These are phyloP conservation scores for Meyerozyma sp. DNA, from an alignment of 1,139 yeast species.

Conservation along the genomic window DNA sequence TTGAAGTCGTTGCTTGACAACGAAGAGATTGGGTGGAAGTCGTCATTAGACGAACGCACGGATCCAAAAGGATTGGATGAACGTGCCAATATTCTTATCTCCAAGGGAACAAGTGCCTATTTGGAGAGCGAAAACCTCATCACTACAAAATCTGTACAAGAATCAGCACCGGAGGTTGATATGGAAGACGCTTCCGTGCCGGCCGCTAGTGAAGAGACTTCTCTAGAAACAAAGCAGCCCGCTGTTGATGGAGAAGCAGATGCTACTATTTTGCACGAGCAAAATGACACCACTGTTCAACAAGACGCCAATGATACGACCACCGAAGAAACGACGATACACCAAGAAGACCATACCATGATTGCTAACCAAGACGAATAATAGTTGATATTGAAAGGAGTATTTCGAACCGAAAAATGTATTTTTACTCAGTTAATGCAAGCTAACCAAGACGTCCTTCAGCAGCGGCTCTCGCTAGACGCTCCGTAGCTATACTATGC, in stretches of 20 bases:
- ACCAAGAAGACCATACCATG: constrained; percentile 25
- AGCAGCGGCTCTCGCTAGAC: constrained; percentile 42
- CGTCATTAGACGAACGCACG: constrained; percentile 22
- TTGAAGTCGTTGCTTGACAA: constrained; percentile 27
- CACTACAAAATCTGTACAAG: constrained; percentile 7
- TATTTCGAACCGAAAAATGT: neutral
- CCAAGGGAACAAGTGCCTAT: constrained; percentile 29
- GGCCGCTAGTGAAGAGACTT: too few relatives aligned
- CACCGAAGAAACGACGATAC: constrained; percentile 35
- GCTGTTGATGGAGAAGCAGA: constrained; percentile 25
- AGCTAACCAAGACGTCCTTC: constrained; percentile 26
- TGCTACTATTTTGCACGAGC: constrained; percentile 31
- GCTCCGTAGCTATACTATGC: constrained; percentile 60
- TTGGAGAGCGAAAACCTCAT: constrained; percentile 11
- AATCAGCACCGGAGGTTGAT: constrained; percentile 4
- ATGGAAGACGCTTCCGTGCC: too few relatives aligned
- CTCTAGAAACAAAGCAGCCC: constrained; percentile 6
- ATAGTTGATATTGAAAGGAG: neutral
- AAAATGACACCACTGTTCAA: constrained; percentile 39
- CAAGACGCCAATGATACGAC: constrained; percentile 43
- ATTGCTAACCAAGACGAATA: constrained; percentile 11
- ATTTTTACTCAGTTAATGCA: neutral
- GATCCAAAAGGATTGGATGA: constrained; percentile 18
- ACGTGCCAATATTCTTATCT: constrained; percentile 21
- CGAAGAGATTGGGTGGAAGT: constrained; percentile 36